Base-by-base conservation (phyloP, 139 green algal genomes). In the Marvania coccoides region DNA sequence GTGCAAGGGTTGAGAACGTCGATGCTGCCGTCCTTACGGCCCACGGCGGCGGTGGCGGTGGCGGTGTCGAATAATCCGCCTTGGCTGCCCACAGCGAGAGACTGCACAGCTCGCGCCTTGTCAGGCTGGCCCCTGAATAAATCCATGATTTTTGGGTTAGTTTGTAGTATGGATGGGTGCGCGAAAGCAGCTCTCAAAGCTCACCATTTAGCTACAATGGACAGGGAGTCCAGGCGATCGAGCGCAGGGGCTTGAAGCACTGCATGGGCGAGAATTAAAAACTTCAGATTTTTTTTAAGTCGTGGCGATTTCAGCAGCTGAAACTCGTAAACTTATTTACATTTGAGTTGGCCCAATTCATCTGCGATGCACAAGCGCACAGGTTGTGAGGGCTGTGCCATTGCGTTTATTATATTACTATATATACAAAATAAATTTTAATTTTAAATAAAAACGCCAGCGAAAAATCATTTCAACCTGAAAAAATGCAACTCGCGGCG, bases 311-410 rank as follows among this genome's bases (percentile, higher is more conserved):
- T 19, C 26, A 10, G 1, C 12, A 55, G 42, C 7, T 5, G n/a
- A 42, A 4, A 12, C 9, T 8, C 38, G 9, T 46, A 10, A 46
- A 10, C 38, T 19, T 46, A 12, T 47, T 26, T 45, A 67, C 69
- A 60, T 37, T 75, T 75, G 13, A 75, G 38, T 47, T 48, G 48
- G 6, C 69, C 69, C 9, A 75, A 47, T 48, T 75, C 69, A n/a
- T 75, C 69, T 31, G 19, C 15, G 19, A 42, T 47, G 7, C 68
- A 6, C 14, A 75, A 7, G 5, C 69, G 60, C 29, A 75, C 19
- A 2, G 69, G 69, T 9, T 9, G 51, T 12, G 19, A 19, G 19
- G 51, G 55, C 55, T 46, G 9, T 15, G 12, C 12, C 55, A 63
- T 63, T n/a, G 46, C 24, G 46, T 19, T 54, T n/a, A 10, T 29